Evolutionary conservation across 2,329 filamentous ascomycete genomes (phyloP).

Genomic region (Ascosphaera apis): DNA sequence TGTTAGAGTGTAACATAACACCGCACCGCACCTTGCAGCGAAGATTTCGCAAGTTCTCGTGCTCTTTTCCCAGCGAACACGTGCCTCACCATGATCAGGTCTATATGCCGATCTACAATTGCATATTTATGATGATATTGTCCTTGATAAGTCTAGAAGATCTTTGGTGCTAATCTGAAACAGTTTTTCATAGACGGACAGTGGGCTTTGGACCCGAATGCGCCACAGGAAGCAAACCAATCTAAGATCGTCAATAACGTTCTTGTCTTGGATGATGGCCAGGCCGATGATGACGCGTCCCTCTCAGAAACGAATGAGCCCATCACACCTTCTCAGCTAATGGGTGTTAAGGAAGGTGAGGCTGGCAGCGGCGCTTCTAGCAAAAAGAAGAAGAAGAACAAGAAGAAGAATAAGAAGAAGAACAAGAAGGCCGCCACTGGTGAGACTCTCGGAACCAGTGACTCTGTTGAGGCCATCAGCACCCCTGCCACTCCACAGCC

Average conservation of each 20-base stretch:
- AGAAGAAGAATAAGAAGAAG: slow-evolving; percentile 39
- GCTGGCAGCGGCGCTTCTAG: slow-evolving; percentile 4
- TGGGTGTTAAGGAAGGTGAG: slow-evolving; percentile 6
- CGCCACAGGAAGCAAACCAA: slow-evolving; percentile 60
- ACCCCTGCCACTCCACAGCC: too few species aligned
- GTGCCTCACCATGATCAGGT: slow-evolving; percentile 1
- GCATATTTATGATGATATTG: slow-evolving; percentile 6
- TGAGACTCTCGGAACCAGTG: slow-evolving; percentile 6
- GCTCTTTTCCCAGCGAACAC: neutral
- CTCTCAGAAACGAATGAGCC: slow-evolving; percentile 2
- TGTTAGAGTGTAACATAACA: neutral
- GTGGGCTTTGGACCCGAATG: slow-evolving; percentile 66
- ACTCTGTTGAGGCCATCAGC: too few species aligned
- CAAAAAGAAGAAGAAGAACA: slow-evolving; percentile 21
- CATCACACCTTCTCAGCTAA: slow-evolving; percentile 1
- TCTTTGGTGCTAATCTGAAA: slow-evolving; percentile 3
- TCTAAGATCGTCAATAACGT: slow-evolving; percentile 86
- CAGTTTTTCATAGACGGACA: slow-evolving; percentile 88
- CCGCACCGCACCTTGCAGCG: neutral
- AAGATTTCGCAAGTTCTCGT: neutral
- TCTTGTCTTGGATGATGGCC: slow-evolving; percentile 50
- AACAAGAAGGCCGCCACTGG: slow-evolving; percentile 4
- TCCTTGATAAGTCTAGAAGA: slow-evolving; percentile 5
- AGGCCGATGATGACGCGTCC: slow-evolving; percentile 7
- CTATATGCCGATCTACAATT: slow-evolving; percentile 1